Conservation (phyloP, 352 stramenopile genomes). For the Blastocystis sp. region DNA sequence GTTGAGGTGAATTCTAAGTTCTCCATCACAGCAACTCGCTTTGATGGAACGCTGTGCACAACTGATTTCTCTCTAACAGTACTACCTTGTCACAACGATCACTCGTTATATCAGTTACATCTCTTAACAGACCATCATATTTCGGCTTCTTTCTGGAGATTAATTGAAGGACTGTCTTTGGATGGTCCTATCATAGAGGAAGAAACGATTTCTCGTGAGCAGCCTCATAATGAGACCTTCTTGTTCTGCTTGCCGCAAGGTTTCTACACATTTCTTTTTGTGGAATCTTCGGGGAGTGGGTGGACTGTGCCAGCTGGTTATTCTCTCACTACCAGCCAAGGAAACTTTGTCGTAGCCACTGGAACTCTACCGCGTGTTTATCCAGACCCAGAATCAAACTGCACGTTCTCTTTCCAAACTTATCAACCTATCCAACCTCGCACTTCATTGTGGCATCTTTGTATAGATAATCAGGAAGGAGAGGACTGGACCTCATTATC, state of each 20-base stretch:
- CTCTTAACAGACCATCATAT: not conserved
- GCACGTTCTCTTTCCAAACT: not conserved
- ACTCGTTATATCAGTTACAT: not conserved
- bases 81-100: not conserved
- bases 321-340: not conserved
- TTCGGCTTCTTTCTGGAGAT: not conserved
- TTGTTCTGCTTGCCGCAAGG: not conserved
- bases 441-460: not conserved
- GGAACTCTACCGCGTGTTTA: not conserved
- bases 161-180: not conserved
- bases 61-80: not conserved
- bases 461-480: not conserved
- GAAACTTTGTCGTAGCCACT: not conserved
- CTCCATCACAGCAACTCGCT: not conserved
- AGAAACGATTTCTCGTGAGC: not conserved
- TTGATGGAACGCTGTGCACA: not conserved
- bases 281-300: not conserved
- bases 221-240: not conserved
- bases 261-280: not conserved
- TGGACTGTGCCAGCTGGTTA: not conserved
- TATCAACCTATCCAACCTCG: not conserved
- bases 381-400: not conserved
- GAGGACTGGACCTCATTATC: not conserved
- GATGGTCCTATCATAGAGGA: not conserved
- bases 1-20: not conserved